These are phyloP conservation scores for Candida dajiaensis DNA, from an alignment of 805 yeast genomes.

Conservation along the genomic window DNA sequence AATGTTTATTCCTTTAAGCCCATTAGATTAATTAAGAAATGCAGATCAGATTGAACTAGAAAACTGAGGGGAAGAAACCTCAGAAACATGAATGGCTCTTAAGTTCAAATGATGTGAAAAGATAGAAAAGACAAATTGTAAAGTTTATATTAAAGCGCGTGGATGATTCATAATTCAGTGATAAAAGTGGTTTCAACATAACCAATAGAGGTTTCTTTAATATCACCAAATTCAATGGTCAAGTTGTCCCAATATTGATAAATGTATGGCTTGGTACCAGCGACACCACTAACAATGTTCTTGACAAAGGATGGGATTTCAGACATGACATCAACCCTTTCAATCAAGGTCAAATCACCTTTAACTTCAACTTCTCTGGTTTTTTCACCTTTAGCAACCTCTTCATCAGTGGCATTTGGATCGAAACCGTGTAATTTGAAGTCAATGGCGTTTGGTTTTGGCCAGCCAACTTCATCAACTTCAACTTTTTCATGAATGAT, in stretches of 20 bases:
- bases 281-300: conserved; percentile 87
- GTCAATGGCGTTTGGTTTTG: conserved; percentile 64
- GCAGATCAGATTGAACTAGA: neutral
- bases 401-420: conserved; percentile 38
- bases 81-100: neutral
- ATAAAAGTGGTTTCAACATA: conserved; percentile 83
- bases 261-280: conserved; percentile 95
- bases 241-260: conserved; percentile 80
- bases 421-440: conserved; percentile 51
- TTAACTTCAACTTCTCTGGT: conserved; percentile 41
- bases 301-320: conserved; percentile 94
- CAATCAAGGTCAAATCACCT: conserved; percentile 67
- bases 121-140: neutral
- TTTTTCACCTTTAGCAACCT: conserved; percentile 30
- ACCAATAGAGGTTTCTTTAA: conserved; percentile 55
- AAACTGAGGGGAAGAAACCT: neutral
- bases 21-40: neutral
- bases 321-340: conserved; percentile 95
- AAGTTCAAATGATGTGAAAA: neutral
- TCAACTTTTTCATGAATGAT: conserved; percentile 50
- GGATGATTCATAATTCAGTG: conserved; percentile 24
- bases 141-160: neutral
- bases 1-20: neutral
- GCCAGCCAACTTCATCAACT: conserved; percentile 83
- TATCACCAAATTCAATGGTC: conserved; percentile 37